Evolutionary conservation across 2,329 filamentous ascomycete genomes (phyloP).

Genomic region (Pyrenochaeta sp.): DNA sequence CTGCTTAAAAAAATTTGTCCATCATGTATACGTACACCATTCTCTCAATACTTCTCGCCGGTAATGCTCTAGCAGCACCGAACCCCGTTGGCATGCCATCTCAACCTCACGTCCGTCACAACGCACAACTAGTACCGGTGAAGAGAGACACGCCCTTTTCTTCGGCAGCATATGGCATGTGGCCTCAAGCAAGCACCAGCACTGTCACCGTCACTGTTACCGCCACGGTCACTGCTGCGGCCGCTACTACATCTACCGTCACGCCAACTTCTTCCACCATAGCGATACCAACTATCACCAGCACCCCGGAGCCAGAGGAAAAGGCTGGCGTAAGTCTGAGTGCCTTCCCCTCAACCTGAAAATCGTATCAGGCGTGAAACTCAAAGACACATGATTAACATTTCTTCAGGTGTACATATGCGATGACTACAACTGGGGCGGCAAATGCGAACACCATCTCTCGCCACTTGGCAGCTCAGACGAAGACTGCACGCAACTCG

Average conservation of each 20-base stretch:
- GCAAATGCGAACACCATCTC: constrained; percentile 23
- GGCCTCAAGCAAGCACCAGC: not conserved
- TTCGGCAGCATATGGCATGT: not conserved
- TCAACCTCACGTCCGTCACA: not conserved
- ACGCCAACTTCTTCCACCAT: not conserved
- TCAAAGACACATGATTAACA: not conserved
- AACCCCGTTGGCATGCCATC: not conserved
- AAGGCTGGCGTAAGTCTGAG: constrained; percentile 1
- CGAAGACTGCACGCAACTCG: constrained; percentile 24
- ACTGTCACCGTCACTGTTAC: not conserved
- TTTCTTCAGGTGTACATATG: constrained; percentile 36
- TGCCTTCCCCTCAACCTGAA: too few species aligned
- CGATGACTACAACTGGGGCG: constrained; percentile 31
- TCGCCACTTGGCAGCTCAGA: constrained; percentile 21
- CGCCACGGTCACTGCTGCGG: constrained; percentile 5
- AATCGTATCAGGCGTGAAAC: not conserved
- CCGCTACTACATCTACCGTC: not conserved
- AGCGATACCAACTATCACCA: not conserved
- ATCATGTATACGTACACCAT: constrained; percentile 18
- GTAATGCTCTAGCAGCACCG: constrained; percentile 7
- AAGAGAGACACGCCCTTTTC: not conserved
- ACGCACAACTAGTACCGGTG: not conserved
- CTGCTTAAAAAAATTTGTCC: not conserved
- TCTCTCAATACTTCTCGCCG: constrained; percentile 12
- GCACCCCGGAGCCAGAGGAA: not conserved